A percentile compares a stretch with the other conserved stretches of the same genome.
Conservation (phyloP, 2,329 filamentous ascomycete species). For the Aspergillus pseudoterreus region DNA sequence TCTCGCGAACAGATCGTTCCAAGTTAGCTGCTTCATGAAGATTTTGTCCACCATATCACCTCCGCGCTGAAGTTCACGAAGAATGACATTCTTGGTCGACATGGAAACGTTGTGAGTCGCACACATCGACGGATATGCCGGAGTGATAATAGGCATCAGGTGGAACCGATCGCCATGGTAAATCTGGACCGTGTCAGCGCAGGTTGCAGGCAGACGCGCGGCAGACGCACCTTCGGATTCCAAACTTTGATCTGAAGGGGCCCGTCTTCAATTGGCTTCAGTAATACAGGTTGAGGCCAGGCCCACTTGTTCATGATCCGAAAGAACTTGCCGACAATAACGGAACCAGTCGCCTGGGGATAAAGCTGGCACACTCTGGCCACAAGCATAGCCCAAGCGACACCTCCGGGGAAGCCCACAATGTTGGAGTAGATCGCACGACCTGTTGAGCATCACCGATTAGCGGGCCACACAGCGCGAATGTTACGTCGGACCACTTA, state of each 20-base stretch:
- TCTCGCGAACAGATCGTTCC: conserved; percentile 84
- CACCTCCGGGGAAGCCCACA: conserved; percentile 92
- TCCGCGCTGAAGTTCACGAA: conserved; percentile 75
- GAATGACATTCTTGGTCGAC: conserved; percentile 81
- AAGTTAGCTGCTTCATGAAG: conserved; percentile 68
- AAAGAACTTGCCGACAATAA: conserved; percentile 92
- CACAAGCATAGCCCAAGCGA: conserved; percentile 97
- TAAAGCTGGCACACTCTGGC: conserved; percentile 95
- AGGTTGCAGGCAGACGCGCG: neutral
- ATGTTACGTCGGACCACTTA: conserved; percentile 23
- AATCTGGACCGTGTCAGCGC: conserved; percentile 45
- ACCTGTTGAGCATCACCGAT: conserved; percentile 34
- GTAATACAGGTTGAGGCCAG: conserved; percentile 88
- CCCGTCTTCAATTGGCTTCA: conserved; percentile 82
- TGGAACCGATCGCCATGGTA: conserved; percentile 80
- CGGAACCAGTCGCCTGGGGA: conserved; percentile 82
- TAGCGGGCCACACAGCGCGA: neutral
- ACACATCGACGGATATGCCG: conserved; percentile 96
- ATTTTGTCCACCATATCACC: conserved; percentile 76
- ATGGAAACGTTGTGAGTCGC: conserved; percentile 89
- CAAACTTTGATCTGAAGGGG: conserved; percentile 81
- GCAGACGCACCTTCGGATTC: conserved; percentile 73
- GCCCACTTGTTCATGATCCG: conserved; percentile 84
- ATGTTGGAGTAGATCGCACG: conserved; percentile 95
- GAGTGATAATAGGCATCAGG: conserved; percentile 97